Evolutionary conservation across 352 stramenopile genomes (phyloP).

Genomic region (Phytopythium chamaehyphon): DNA sequence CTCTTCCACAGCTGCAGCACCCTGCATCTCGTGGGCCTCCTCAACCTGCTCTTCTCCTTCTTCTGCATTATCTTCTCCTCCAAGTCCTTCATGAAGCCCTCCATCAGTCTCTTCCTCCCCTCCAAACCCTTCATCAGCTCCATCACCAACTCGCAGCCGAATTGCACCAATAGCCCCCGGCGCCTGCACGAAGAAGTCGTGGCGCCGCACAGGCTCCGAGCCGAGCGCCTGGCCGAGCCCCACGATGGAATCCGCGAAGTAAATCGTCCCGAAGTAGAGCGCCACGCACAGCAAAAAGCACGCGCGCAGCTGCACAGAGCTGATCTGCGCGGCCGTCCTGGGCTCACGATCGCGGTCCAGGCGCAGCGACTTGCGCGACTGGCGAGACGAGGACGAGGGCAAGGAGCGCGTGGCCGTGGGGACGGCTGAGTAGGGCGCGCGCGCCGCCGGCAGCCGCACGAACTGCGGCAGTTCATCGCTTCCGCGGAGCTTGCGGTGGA

Average conservation of each 20-base stretch:
- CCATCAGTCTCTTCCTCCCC: too few relatives aligned
- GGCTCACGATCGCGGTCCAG: neutral
- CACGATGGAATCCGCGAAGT: conserved; percentile 49
- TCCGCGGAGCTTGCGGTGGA: conserved; percentile 29
- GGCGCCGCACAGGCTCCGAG: conserved; percentile 16
- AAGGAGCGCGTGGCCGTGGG: neutral
- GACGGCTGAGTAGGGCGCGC: conserved; percentile 5
- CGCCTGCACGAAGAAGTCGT: conserved; percentile 30
- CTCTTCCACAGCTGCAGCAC: too few relatives aligned
- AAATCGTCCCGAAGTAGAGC: conserved; percentile 44
- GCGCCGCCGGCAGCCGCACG: conserved; percentile 25
- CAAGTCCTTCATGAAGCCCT: too few relatives aligned
- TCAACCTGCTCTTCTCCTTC: neutral
- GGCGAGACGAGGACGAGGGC: conserved; percentile 11
- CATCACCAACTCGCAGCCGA: too few relatives aligned
- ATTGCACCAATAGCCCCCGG: too few relatives aligned
- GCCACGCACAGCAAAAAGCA: conserved; percentile 53
- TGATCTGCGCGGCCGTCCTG: conserved; percentile 13
- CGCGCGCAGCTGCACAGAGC: conserved; percentile 38
- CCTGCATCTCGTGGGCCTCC: neutral
- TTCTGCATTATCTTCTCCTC: neutral
- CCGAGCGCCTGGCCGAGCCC: conserved; percentile 23
- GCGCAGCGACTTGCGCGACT: conserved; percentile 17
- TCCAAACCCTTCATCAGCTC: too few relatives aligned
- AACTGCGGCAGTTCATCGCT: conserved; percentile 21